A percentile compares a stretch with the other conserved stretches of the same genome.
Evolutionary conservation across 441 rosid genomes (phyloP).

Genomic region (Bruguiera hainesii): DNA sequence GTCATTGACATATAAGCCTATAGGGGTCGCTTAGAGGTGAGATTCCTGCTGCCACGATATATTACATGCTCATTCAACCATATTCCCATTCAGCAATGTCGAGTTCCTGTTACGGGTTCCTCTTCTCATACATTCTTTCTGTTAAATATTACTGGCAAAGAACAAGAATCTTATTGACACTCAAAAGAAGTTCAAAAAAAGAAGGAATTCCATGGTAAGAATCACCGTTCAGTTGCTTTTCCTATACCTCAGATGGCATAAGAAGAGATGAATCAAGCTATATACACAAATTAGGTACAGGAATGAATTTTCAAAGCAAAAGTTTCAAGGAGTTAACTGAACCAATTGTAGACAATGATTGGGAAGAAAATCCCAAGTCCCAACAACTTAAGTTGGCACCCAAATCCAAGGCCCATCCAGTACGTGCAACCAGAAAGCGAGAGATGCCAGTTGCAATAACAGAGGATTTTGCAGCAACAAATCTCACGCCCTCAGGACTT

Average conservation of each 20-base stretch:
- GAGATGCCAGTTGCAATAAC: conserved; percentile 41
- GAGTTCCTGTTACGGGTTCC: no score
- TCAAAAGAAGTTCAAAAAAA: no score
- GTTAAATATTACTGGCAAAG: no score
- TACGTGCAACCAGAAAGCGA: conserved; percentile 60
- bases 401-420: conserved; percentile 58
- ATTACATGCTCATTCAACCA: no score
- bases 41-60: no score
- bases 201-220: no score
- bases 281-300: not conserved
- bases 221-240: not conserved
- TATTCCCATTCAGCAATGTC: no score
- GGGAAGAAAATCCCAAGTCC: not conserved
- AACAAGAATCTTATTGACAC: no score
- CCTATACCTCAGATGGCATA: not conserved
- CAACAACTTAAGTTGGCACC: conserved; percentile 33
- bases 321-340: not conserved
- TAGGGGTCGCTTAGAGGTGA: no score
- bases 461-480: conserved; percentile 51
- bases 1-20: no score
- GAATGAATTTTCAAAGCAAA: not conserved
- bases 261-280: not conserved
- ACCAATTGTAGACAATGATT: not conserved
- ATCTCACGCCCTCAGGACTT: conserved; percentile 46
- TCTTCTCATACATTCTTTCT: no score